These are phyloP conservation scores for Phytophthora hibernalis DNA, from an alignment of 352 stramenopile genomes.

Conservation along the genomic window DNA sequence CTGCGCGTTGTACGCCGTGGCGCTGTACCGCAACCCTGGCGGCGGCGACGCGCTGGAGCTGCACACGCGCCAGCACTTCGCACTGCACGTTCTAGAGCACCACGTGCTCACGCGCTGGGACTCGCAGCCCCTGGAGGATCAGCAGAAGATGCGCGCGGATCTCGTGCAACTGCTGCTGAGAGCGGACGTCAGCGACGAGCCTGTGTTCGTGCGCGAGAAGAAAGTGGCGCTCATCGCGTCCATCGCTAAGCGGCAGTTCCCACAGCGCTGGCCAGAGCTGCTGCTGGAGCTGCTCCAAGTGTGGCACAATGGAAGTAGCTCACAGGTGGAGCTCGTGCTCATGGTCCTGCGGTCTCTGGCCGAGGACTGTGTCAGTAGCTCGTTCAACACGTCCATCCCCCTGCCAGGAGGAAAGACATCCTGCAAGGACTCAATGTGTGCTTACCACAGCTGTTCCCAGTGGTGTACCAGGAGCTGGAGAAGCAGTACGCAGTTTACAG, in stretches of 20 bases:
- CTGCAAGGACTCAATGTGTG: constrained; percentile 81
- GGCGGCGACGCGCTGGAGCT: constrained; percentile 42
- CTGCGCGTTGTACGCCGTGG: constrained; percentile 76
- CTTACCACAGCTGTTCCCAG: constrained; percentile 68
- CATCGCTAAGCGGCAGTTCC: constrained; percentile 84
- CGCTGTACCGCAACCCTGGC: constrained; percentile 68
- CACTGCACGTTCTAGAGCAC: constrained; percentile 79
- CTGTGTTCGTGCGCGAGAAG: constrained; percentile 80
- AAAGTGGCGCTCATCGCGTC: constrained; percentile 75
- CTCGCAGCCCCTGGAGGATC: constrained; percentile 46
- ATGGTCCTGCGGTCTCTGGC: constrained; percentile 76
- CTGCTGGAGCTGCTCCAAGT: constrained; percentile 70
- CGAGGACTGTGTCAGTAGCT: constrained; percentile 82
- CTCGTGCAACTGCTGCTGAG: constrained; percentile 66
- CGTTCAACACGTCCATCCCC: constrained; percentile 84
- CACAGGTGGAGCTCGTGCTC: constrained; percentile 75
- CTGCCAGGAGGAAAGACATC: constrained; percentile 78
- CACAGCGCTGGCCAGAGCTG: constrained; percentile 81
- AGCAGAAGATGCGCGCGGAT: constrained; percentile 56
- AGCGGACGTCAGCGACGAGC: constrained; percentile 39
- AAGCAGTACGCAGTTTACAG: constrained; percentile 71
- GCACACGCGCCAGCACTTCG: constrained; percentile 76
- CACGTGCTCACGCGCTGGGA: constrained; percentile 72
- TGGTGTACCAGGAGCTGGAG: constrained; percentile 80
- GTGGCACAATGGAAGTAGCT: constrained; percentile 50